Evolutionary conservation across 352 stramenopile species (phyloP).

Genomic region (Pythium vanterpoolii): DNA sequence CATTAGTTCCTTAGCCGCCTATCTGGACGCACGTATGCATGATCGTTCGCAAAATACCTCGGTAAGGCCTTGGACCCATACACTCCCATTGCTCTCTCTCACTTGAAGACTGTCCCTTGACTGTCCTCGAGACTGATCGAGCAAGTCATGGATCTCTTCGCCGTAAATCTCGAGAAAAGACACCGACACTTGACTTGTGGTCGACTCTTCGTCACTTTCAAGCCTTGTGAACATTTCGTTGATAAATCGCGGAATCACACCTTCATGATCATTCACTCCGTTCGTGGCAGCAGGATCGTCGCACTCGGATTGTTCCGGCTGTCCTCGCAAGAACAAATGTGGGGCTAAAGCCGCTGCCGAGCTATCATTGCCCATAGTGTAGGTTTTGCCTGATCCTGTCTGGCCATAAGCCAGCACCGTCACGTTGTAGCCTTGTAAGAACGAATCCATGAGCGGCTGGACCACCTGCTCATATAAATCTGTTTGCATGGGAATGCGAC

Average conservation of each 20-base stretch:
- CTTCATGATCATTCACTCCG: slow-evolving; percentile 49
- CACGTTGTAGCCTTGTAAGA: slow-evolving; percentile 88
- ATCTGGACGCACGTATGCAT: background rate
- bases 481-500: background rate
- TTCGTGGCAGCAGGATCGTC: slow-evolving; percentile 4
- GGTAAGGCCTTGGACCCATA: slow-evolving; percentile 78
- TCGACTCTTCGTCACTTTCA: slow-evolving; percentile 29
- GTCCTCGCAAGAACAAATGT: slow-evolving; percentile 29
- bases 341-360: slow-evolving; percentile 34
- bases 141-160: slow-evolving; percentile 95
- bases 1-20: background rate
- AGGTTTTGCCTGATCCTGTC: slow-evolving; percentile 82
- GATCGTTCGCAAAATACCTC: slow-evolving; percentile 35
- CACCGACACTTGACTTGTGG: slow-evolving; percentile 57
- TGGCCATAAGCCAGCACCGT: slow-evolving; percentile 87
- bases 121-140: slow-evolving; percentile 43
- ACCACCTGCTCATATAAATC: slow-evolving; percentile 74
- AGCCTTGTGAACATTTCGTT: slow-evolving; percentile 68
- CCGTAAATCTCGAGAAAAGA: slow-evolving; percentile 97
- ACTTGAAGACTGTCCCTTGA: slow-evolving; percentile 58
- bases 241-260: slow-evolving; percentile 83
- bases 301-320: slow-evolving; percentile 10
- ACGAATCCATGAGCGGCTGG: slow-evolving; percentile 75
- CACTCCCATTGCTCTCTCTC: slow-evolving; percentile 59
- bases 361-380: slow-evolving; percentile 77